These are phyloP conservation scores for Gossypium schwendimanii DNA, from an alignment of 441 rosid genomes.

Conservation along the genomic window DNA sequence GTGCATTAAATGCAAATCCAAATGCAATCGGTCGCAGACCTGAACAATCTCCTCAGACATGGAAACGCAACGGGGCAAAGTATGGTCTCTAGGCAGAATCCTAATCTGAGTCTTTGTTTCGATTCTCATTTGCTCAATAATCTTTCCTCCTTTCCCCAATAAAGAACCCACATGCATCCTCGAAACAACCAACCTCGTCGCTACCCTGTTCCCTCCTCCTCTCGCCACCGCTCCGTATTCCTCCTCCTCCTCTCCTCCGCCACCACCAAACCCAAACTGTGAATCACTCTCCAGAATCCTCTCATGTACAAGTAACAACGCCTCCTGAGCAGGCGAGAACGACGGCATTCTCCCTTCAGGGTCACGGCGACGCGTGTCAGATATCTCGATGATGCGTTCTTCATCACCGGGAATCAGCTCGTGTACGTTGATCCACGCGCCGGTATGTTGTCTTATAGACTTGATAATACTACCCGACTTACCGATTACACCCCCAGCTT, in stretches of 20 bases:
- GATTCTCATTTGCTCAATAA: slow-evolving; percentile 96
- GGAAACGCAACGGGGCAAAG: slow-evolving; percentile 80
- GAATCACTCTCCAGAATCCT: slow-evolving; percentile 78
- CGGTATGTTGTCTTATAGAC: slow-evolving; percentile 79
- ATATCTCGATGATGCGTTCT: slow-evolving; percentile 88
- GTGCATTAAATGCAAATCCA: slow-evolving; percentile 13
- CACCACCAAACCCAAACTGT: slow-evolving; percentile 36
- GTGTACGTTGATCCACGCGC: slow-evolving; percentile 94
- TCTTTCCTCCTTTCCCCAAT: slow-evolving; percentile 95
- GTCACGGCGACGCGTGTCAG: slow-evolving; percentile 83
- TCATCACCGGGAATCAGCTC: slow-evolving; percentile 79
- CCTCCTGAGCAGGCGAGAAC: slow-evolving; percentile 90
- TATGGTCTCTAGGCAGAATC: slow-evolving; percentile 77
- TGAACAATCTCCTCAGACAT: slow-evolving; percentile 87
- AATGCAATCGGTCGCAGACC: slow-evolving; percentile 35
- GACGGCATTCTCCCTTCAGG: slow-evolving; percentile 87
- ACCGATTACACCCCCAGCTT: slow-evolving; percentile 90
- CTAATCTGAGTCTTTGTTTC: slow-evolving; percentile 97
- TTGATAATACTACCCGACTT: slow-evolving; percentile 85
- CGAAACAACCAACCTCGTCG: slow-evolving; percentile 78
- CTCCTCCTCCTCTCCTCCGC: slow-evolving; percentile 46
- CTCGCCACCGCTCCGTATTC: slow-evolving; percentile 50
- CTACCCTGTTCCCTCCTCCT: slow-evolving; percentile 52
- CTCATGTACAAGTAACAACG: slow-evolving; percentile 71
- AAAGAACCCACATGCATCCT: slow-evolving; percentile 87